phyloP scores from a whole-genome alignment of 1,284 basidiomycete species.

The Neolentinus lepideus region DNA sequence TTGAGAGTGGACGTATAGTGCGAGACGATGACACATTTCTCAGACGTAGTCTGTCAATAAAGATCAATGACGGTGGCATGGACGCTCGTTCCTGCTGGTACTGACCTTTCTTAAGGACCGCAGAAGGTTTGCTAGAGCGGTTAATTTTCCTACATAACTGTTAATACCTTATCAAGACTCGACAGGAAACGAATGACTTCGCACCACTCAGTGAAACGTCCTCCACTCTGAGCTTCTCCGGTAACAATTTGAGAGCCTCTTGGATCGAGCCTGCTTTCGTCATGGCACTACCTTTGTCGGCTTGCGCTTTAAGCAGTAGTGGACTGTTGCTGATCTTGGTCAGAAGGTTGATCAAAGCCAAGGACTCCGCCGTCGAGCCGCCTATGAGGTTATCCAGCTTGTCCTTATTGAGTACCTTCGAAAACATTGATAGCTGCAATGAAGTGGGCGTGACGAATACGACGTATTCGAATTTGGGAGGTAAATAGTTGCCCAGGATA shows the following conservation, averaged over 20 bases:
- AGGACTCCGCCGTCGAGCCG: conserved; percentile 68
- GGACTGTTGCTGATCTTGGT: conserved; percentile 95
- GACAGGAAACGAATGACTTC: conserved; percentile 1
- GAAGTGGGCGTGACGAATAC: conserved; percentile 83
- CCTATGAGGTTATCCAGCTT: conserved; percentile 59
- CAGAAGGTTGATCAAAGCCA: conserved; percentile 76
- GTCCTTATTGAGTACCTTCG: conserved; percentile 64
- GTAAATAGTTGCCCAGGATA: conserved; percentile 79
- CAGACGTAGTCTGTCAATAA: conserved; percentile 57
- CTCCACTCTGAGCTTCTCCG: conserved; percentile 49
- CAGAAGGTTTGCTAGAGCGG: conserved; percentile 71
- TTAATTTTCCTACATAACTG: conserved; percentile 65
- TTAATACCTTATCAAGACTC: not conserved
- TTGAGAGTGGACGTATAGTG: conserved; percentile 91
- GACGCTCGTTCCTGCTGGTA: not conserved
- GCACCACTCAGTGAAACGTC: conserved; percentile 77
- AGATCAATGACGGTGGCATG: conserved; percentile 1
- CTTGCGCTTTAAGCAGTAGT: conserved; percentile 70
- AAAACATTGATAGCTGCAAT: conserved; percentile 80
- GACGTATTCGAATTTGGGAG: conserved; percentile 93
- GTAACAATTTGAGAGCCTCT: conserved; percentile 65
- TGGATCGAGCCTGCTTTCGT: conserved; percentile 38
- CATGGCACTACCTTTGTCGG: conserved; percentile 41
- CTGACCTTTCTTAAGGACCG: conserved; percentile 52
- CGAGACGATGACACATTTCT: conserved; percentile 91